Evolutionary conservation across 116 monocot species (phyloP), one percentile per base, ranked within the genome.

Genomic region (Zostera marina): DNA sequence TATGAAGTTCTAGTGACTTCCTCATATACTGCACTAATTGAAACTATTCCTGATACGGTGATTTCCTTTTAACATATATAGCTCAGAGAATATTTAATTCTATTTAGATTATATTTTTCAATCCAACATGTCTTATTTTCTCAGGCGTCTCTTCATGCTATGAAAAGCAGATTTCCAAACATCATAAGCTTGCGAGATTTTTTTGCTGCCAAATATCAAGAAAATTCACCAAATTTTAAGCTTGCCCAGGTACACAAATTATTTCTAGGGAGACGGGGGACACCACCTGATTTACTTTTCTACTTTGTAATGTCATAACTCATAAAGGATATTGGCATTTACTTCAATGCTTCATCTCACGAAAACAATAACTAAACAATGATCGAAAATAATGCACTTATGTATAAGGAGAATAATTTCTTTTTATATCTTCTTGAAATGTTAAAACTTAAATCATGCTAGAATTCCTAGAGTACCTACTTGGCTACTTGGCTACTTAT

Each of bases 1-100:
- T 98, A 98, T 79, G 98, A 98, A 68, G 85, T 98, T 62, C 81
- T 98, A 24, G 91, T 98, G 10, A 98, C 98, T 58, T 98, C 98
- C 61, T 90, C 98, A 41, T 98, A 98, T 59, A 98, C 98, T 49
- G 98, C 98, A 42, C 81, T 98, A 20, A 98, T 98, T 71, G 98
- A 98, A 68, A 98, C 98, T 57, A 86, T 98, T 73, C 87, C 91
- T 56, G 98, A 98, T 63, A 98, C 98, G 67, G 98, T 98, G 61
- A 78, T 55, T 73, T 22, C 44, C 38, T 43, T 14, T 52, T 19
- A 3, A 13, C 23, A 9, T 26, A 6, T 59, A 59, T 3, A 20
- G 10, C 43, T 59, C 19, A 3, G 25, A 11, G 23, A 11, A 13
- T 54, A 54, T 26, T 7, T 13, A 19, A 4, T 44, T 22, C 43